Evolutionary conservation across 2,329 filamentous ascomycete genomes (phyloP), one percentile per base, ranked within the genome.

Genomic region (Alternaria infectoria): DNA sequence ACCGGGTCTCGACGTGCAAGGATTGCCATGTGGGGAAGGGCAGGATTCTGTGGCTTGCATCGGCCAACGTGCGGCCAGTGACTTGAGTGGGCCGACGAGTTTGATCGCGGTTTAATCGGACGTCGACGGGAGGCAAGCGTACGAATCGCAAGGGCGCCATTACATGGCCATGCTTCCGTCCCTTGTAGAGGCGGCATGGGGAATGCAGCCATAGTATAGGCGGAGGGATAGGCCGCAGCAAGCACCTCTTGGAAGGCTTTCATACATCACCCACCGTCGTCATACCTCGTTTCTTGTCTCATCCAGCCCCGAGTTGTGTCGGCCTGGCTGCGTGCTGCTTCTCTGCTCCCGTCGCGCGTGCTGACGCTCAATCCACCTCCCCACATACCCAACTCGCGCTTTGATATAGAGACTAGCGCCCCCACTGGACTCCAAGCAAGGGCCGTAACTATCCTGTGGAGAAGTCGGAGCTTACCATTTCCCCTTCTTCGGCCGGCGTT

Each of bases 111-210:
- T 62, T 57, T 54, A 59, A 62, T 57, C 56, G 59, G 59, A 62
- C 49, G 36, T 60, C 50, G 56, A 59, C 57, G 45, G 63, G 44
- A 55, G 32, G 52, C 47, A 46, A 28, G 49, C 17, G 23, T 59
- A 66, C 71, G 70, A 73, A 71, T 73, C 70, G 68, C 69, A 62
- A 60, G 46, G 57, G 57, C 55, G 57, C 62, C 50, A 73, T 72
- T 74, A 71, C 70, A 67, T 61, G 30, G 54, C 46, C 56, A 56
- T 70, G 69, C 65, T 65, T 25, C 52, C 43, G 65, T 62, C 60
- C 67, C 69, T 54, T 64, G 63, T 64, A 52, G 28, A 56, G 40
- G 21, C 49, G 55, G 54, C 63, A 65, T 61, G 50, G 47, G 19
- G 17, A 60, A 44, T 40, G 56, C 43, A 50, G 25, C 40, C 47